Evolutionary conservation across 2,329 filamentous ascomycete species (phyloP).

Genomic region (Alternaria arborescens): DNA sequence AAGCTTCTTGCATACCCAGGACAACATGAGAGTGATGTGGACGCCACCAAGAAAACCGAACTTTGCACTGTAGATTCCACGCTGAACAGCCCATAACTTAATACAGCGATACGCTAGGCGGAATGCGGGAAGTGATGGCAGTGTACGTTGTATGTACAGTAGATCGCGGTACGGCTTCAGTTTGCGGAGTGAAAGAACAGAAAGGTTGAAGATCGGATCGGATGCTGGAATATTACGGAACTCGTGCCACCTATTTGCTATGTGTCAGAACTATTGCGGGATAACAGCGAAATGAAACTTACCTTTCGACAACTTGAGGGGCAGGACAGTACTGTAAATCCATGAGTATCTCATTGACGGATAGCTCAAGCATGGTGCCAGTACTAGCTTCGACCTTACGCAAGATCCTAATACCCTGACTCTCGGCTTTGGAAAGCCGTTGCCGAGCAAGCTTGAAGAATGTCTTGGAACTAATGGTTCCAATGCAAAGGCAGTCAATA

Average conservation of each 20-base stretch:
- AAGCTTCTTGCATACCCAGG: conserved; percentile 65
- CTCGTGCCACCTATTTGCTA: conserved; percentile 46
- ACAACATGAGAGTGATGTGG: conserved; percentile 69
- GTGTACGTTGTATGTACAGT: conserved; percentile 66
- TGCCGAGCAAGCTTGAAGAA: conserved; percentile 69
- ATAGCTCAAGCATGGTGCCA: conserved; percentile 71
- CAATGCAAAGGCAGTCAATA: conserved; percentile 72
- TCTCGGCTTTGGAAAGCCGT: conserved; percentile 60
- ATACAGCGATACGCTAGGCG: conserved; percentile 67
- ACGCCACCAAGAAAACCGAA: conserved; percentile 73
- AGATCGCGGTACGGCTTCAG: conserved; percentile 72
- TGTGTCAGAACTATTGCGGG: conserved; percentile 12
- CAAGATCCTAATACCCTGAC: conserved; percentile 59
- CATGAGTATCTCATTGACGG: conserved; percentile 65
- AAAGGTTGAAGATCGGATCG: conserved; percentile 65
- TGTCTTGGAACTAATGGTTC: conserved; percentile 66
- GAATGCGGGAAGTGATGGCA: conserved; percentile 68
- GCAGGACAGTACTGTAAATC: conserved; percentile 74
- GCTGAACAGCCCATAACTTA: conserved; percentile 68
- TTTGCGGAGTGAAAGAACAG: conserved; percentile 65
- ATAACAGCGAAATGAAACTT: conserved; percentile 4
- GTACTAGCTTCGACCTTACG: conserved; percentile 66
- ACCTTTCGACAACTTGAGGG: conserved; percentile 62
- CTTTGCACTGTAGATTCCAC: conserved; percentile 70
- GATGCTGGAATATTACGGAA: conserved; percentile 56